phyloP scores from a whole-genome alignment of 352 stramenopile genomes.

The Pythium rhizo-oryzae region DNA sequence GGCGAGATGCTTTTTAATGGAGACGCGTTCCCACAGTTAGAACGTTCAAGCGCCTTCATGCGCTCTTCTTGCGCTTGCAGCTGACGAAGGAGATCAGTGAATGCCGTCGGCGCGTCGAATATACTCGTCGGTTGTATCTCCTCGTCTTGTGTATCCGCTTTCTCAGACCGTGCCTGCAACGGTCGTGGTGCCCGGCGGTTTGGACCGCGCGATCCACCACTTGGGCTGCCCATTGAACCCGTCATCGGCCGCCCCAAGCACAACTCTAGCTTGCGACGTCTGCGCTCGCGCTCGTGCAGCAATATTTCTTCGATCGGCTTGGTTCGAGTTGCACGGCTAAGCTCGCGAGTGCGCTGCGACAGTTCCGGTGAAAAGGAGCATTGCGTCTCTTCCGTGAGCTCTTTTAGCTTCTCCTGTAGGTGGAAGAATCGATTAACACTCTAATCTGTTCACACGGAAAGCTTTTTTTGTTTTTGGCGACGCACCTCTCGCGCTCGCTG shows the following conservation, averaged over 20 bases:
- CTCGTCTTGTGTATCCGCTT: background rate
- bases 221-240: no score
- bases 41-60: slow-evolving; percentile 17
- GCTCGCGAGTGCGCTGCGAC: slow-evolving; percentile 9
- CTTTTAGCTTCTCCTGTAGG: slow-evolving; percentile 12
- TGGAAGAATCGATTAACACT: slow-evolving; percentile 2
- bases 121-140: background rate
- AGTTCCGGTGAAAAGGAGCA: slow-evolving; percentile 27
- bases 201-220: background rate
- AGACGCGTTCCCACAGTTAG: background rate
- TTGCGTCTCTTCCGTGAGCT: background rate
- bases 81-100: slow-evolving; percentile 14
- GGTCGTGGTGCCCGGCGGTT: background rate
- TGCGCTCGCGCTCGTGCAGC: slow-evolving; percentile 5
- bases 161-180: background rate
- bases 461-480: background rate
- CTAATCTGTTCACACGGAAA: background rate
- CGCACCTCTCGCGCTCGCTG: slow-evolving; percentile 13
- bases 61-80: slow-evolving; percentile 23
- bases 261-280: slow-evolving; percentile 16
- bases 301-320: slow-evolving; percentile 23
- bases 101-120: slow-evolving; percentile 8
- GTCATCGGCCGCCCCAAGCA: slow-evolving; percentile 8
- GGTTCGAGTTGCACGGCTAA: slow-evolving; percentile 4
- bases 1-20: background rate